phyloP scores from a whole-genome alignment of 1,284 basidiomycete genomes.

The Malassezia cuniculi region DNA sequence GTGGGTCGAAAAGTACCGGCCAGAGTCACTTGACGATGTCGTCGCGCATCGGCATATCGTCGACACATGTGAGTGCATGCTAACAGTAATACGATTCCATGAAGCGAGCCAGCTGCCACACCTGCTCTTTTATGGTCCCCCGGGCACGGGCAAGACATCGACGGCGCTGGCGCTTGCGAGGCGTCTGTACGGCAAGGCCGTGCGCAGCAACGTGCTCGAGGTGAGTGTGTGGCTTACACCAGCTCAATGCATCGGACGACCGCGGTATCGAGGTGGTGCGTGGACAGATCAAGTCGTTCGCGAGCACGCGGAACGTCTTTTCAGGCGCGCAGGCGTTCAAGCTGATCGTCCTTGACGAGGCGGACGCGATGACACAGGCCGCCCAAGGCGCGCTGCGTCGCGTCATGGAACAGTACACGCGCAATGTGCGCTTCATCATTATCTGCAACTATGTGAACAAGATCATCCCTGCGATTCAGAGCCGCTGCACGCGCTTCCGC shows the following conservation, averaged over 20 bases:
- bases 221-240: slow-evolving; percentile 47
- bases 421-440: slow-evolving; percentile 97
- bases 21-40: slow-evolving; percentile 36
- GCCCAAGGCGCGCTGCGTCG: slow-evolving; percentile 90
- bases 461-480: slow-evolving; percentile 95
- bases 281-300: slow-evolving; percentile 97
- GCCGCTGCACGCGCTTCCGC: slow-evolving; percentile 83
- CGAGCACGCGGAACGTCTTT: slow-evolving; percentile 78
- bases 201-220: slow-evolving; percentile 81
- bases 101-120: slow-evolving; percentile 87
- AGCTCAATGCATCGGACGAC: slow-evolving; percentile 95
- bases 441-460: slow-evolving; percentile 99
- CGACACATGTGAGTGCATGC: slow-evolving; percentile 21
- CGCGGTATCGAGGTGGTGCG: slow-evolving; percentile 95
- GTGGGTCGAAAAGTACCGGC: slow-evolving; percentile 45
- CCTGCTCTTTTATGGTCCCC: slow-evolving; percentile 91
- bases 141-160: slow-evolving; percentile 91
- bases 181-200: slow-evolving; percentile 72
- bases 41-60: slow-evolving; percentile 43
- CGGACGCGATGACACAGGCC: slow-evolving; percentile 98
- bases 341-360: slow-evolving; percentile 94
- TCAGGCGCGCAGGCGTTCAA: slow-evolving; percentile 54
- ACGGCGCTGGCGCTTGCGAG: slow-evolving; percentile 94
- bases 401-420: slow-evolving; percentile 96
- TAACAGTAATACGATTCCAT: slow-evolving; percentile 60